Conservation (phyloP, 176 grass and related monocot species). For the Ampelocalamus luodianensis region DNA sequence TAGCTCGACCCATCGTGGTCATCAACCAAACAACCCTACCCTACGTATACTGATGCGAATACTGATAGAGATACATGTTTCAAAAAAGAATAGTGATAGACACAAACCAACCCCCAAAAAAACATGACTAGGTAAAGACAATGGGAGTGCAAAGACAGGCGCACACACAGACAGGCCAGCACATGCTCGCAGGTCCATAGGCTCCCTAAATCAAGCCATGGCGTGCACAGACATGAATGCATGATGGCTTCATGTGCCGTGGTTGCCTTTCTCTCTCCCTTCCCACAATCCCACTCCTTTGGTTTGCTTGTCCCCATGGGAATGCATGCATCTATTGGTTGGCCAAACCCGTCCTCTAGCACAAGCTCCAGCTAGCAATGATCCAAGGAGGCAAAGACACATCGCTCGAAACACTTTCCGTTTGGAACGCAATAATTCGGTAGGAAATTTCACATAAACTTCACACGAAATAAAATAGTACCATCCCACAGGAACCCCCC, state of each 20-base stretch:
- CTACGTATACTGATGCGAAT: too few species aligned
- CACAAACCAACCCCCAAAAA: background rate
- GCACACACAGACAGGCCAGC: background rate
- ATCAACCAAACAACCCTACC: too few species aligned
- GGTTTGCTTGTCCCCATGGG: too few species aligned
- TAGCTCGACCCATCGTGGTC: too few species aligned
- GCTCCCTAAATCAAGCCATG: background rate
- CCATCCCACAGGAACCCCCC: background rate
- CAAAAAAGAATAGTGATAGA: background rate
- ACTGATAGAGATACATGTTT: too few species aligned
- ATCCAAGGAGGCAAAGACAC: background rate
- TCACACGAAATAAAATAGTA: background rate
- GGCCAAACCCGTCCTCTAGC: too few species aligned
- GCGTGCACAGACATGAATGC: too few species aligned
- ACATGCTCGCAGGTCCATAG: conserved; percentile 23
- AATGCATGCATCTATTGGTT: background rate
- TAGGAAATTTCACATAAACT: background rate
- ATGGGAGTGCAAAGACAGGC: background rate
- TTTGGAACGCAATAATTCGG: background rate
- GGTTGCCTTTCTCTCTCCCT: background rate
- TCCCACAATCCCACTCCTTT: too few species aligned
- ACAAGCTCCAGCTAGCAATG: background rate
- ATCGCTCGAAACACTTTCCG: background rate
- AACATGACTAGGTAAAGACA: background rate
- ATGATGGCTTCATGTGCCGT: background rate